A percentile compares a stretch with the other conserved stretches of the same genome.
These are phyloP conservation scores for Fusarium nanum DNA, from an alignment of 2,329 filamentous ascomycete genomes.

Conservation along the genomic window DNA sequence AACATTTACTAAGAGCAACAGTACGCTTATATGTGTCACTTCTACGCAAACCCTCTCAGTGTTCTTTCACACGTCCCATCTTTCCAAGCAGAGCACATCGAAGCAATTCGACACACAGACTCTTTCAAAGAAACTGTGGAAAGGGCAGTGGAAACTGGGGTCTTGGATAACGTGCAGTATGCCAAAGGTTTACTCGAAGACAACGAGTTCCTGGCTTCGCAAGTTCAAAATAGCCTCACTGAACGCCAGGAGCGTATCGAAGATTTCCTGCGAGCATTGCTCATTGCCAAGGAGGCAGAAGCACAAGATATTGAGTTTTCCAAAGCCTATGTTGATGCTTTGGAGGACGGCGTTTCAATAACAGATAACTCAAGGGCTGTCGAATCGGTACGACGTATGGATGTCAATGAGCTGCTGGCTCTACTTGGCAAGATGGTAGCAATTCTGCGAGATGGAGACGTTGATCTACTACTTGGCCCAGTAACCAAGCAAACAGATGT, in stretches of 20 bases:
- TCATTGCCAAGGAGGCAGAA: conserved; percentile 57
- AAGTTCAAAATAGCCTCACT: conserved; percentile 52
- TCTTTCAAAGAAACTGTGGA: conserved; percentile 74
- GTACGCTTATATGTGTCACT: conserved; percentile 89
- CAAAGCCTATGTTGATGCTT: conserved; percentile 70
- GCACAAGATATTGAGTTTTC: conserved; percentile 58
- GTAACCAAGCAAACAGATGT: conserved; percentile 50
- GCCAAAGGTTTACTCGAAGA: conserved; percentile 67
- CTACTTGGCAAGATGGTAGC: conserved; percentile 46
- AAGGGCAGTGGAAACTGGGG: conserved; percentile 56
- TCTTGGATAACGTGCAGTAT: conserved; percentile 57
- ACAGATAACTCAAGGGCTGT: conserved; percentile 66
- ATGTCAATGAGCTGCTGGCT: conserved; percentile 47
- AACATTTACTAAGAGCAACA: conserved; percentile 50
- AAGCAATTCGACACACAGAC: conserved; percentile 73
- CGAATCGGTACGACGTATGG: conserved; percentile 69
- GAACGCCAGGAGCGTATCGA: conserved; percentile 52
- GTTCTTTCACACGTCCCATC: conserved; percentile 62
- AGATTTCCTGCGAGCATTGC: conserved; percentile 62
- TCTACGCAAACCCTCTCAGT: conserved; percentile 81
- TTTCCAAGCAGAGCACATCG: conserved; percentile 70
- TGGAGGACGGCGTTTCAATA: conserved; percentile 65
- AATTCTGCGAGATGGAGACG: conserved; percentile 53
- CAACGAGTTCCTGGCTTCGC: conserved; percentile 64
- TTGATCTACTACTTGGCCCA: conserved; percentile 50